Evolutionary conservation across 2,329 filamentous ascomycete species (phyloP), one percentile per base, ranked within the genome.

Genomic region (Microdochium paspali): DNA sequence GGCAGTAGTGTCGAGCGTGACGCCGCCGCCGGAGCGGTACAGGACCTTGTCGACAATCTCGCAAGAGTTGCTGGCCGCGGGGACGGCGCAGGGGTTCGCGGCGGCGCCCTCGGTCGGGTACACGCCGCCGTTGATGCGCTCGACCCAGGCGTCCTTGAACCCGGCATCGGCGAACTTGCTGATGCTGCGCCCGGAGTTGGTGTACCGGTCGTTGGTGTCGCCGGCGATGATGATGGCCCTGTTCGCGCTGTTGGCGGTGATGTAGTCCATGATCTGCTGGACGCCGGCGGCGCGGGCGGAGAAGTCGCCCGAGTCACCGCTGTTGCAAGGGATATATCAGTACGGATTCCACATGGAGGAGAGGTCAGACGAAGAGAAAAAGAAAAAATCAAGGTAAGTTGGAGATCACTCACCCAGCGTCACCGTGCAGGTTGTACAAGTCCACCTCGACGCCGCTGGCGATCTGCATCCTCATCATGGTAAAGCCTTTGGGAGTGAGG

Each of bases 401-500:
- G 31, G 18, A 7, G 10, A 15, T 6, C 7, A 40, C 35, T 23
- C 62, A 67, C 12, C 72, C 72, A 45, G 73, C 73, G 57, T 77
- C 73, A 1, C 72, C 65, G 50, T 77, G 73, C 3, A 76, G 50
- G 51, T 77, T 77, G 59, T 75, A 75, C n/a, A 69, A 61, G 50
- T 76, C 73, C 3, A 75, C 56, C 47, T 66, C 71, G 23, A 67
- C 62, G 7, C 69, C 68, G 23, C 64, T 59, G 5, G 60, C 64
- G 18, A 74, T 49, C 7, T 65, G 61, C 42, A 67, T 58, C 7
- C 71, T 63, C 71, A 76, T 74, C 35, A 68, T 67, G 0, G 72
- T 73, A 51, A 76, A 74, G 10, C 73, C 73, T 52, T 76, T 77
- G 1, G 71, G 72, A 1, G 72, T 76, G 45, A 75, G 59, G 50